These are phyloP conservation scores for Leptographium procerum DNA, from an alignment of 2,329 filamentous ascomycete genomes.

Conservation along the genomic window DNA sequence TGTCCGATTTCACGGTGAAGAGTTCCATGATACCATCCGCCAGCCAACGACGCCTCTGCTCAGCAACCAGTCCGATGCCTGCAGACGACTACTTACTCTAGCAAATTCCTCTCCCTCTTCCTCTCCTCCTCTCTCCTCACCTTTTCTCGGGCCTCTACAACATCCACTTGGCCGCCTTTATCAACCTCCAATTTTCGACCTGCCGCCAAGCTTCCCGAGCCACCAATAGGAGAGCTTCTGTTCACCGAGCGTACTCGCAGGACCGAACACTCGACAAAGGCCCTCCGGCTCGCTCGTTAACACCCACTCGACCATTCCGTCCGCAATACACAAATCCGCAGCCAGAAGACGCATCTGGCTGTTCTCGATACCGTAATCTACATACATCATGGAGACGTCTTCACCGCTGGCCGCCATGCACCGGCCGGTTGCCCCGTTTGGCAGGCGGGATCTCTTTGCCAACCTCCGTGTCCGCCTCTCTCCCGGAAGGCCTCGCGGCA, in stretches of 20 bases:
- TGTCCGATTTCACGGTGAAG: not conserved
- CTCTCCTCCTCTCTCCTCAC: not conserved
- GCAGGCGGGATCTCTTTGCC: constrained; percentile 40
- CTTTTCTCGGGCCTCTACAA: not conserved
- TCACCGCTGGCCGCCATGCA: constrained; percentile 92
- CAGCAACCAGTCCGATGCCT: not conserved
- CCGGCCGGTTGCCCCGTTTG: constrained; percentile 58
- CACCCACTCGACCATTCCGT: not conserved
- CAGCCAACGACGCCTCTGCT: not conserved
- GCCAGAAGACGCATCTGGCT: not conserved
- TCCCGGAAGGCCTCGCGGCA: constrained; percentile 34
- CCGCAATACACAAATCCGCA: not conserved
- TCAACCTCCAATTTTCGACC: not conserved
- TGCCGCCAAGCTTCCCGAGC: not conserved
- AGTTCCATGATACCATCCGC: not conserved
- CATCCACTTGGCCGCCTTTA: not conserved
- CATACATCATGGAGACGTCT: constrained; percentile 73
- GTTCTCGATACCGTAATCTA: not conserved
- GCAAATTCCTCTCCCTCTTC: not conserved
- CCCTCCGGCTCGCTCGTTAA: not conserved
- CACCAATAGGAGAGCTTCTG: not conserved
- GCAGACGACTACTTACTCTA: not conserved
- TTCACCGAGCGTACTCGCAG: constrained; percentile 5
- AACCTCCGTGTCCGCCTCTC: constrained; percentile 35
- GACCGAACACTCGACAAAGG: constrained; percentile 5